A percentile compares a stretch with the other conserved stretches of the same genome.
These are phyloP conservation scores for Hygrophorus russula DNA, from an alignment of 768 basidiomycete genomes.

Conservation along the genomic window DNA sequence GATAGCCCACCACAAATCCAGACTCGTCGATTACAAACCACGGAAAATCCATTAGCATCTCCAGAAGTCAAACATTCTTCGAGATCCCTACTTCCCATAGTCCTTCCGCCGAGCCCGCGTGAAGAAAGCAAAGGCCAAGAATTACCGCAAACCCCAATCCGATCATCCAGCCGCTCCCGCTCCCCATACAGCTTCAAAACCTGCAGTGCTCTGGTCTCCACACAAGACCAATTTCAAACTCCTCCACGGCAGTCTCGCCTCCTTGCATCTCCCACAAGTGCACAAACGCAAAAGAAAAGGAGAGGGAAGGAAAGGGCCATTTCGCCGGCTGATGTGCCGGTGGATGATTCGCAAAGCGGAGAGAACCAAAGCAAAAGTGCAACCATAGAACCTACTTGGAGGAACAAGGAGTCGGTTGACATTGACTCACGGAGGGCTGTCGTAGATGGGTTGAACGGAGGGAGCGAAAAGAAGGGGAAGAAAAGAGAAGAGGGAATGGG, in stretches of 20 bases:
- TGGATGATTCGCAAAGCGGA: not conserved
- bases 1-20: no score
- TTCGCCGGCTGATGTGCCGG: not conserved
- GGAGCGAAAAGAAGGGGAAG: not conserved
- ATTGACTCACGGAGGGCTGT: no score
- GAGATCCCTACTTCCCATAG: not conserved
- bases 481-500: constrained; percentile 2
- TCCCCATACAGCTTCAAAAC: constrained; percentile 14
- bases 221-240: not conserved
- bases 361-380: not conserved
- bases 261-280: constrained; percentile 4
- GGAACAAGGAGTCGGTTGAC: not conserved
- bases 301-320: not conserved
- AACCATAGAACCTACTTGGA: not conserved
- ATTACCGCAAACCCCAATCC: constrained; percentile 17
- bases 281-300: constrained; percentile 13
- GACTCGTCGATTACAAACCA: not conserved
- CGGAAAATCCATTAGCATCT: not conserved
- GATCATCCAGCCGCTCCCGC: constrained; percentile 28
- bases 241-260: constrained; percentile 8
- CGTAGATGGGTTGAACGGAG: not conserved
- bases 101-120: not conserved
- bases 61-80: constrained; percentile 1
- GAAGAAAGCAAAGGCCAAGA: constrained; percentile 4
- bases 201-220: not conserved